Evolutionary conservation across 2,329 filamentous ascomycete genomes (phyloP), one percentile per base, ranked within the genome.

Genomic region (Helicocarpus griseus): DNA sequence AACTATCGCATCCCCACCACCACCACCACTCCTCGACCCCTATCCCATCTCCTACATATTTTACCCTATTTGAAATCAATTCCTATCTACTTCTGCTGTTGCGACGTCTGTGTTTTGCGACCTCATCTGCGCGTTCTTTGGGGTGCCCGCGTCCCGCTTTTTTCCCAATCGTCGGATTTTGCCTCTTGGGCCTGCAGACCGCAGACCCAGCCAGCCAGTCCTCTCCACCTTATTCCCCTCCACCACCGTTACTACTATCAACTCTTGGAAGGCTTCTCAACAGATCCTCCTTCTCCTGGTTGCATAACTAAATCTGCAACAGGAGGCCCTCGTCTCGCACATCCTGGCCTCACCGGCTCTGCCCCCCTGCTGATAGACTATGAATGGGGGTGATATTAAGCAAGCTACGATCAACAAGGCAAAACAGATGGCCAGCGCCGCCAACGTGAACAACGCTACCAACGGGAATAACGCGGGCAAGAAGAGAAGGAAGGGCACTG

Each of bases 371-470:
- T 45, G 51, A 49, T 47, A 48, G 46, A 79, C 62, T 60, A 83
- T 83, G 80, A 82, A 83, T 73, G 78, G 80, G 64, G 74, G 74
- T 64, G 78, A 81, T 61, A 77, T 82, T 63, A 82, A 80, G 63
- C 81, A 82, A 68, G 77, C 78, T 52, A 79, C 80, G 62, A 77
- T 83, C 68, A 79, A 79, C 68, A 82, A 82, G 70, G 80, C 79
- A 53, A 83, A 83, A 69, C n/a, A 81, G 66, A 80, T 81, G 65
- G 79, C 79, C 55, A 73, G 70, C 51, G 69, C 70, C 57, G 65
- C 70, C 24, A 48, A 35, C 24, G 11, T 41, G 24, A 48, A 38
- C 38, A 66, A 66, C 54, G 65, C 69, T 56, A 69, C 73, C 60
- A 74, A 78, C 71, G 77, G 74, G 50, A 75, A 73, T 68, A 79